Evolutionary conservation across 2,329 filamentous ascomycete genomes (phyloP).

Genomic region (Aspergillus piperis): DNA sequence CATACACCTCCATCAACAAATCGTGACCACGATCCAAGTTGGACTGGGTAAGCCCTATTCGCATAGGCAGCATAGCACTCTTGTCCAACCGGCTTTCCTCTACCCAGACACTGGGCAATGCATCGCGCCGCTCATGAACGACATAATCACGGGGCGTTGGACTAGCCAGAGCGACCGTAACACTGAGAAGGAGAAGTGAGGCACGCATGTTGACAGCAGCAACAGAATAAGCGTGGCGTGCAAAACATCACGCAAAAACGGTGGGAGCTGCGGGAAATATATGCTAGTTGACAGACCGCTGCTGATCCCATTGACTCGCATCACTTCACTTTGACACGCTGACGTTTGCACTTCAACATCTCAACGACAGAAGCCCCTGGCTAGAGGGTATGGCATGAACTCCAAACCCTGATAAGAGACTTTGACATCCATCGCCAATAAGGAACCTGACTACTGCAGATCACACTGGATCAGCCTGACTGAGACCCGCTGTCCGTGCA

Average conservation of each 20-base stretch:
- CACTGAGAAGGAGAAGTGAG: constrained; percentile 1
- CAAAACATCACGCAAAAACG: not conserved
- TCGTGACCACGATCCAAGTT: constrained; percentile 49
- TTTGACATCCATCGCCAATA: not conserved
- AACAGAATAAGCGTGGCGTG: not conserved
- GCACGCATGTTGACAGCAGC: not conserved
- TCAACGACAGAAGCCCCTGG: too few species aligned
- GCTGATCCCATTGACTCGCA: not conserved
- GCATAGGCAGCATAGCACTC: constrained; percentile 45
- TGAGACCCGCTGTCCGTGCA: not conserved
- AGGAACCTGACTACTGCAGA: not conserved
- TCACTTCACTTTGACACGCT: not conserved
- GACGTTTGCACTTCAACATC: not conserved
- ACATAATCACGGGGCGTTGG: constrained; percentile 27
- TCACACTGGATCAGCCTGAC: not conserved
- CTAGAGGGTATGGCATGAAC: too few species aligned
- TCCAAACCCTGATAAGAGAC: not conserved
- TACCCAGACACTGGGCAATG: constrained; percentile 29
- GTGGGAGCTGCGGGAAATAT: not conserved
- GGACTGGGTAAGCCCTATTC: constrained; percentile 48
- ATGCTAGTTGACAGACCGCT: not conserved
- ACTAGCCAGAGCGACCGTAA: constrained; percentile 22
- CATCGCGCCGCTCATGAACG: constrained; percentile 36
- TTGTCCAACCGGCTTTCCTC: constrained; percentile 33
- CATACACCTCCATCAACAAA: constrained; percentile 46